Base-by-base conservation (phyloP, 2,329 filamentous ascomycete genomes). In the Huntiella bhutanensis region DNA sequence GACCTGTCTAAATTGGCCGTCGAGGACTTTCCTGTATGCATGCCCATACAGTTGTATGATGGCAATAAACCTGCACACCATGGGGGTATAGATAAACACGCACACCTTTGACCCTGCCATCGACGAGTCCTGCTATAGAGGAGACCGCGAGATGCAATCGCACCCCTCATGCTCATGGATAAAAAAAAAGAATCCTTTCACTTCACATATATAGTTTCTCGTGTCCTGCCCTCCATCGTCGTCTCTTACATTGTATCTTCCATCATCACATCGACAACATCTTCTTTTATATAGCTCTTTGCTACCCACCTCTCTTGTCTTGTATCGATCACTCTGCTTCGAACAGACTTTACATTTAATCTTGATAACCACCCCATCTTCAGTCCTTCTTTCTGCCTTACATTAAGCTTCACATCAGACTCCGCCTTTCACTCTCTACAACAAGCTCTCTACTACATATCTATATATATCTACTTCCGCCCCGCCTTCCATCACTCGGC, bases 231-330 rank as follows among this genome's bases (percentile, higher is more conserved):
- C 37, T 41, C 45, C 35, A 16, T 28, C 40, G 10, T 40, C 28
- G 19, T 17, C 37, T 46, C 35, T 34, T 22, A 34, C 32, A 34
- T 33, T 33, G 33, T 46, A 7, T 41, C 15, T 32, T 41, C 35
- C 45, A 46, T 22, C 45, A 46, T 28, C 45, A 40, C 22, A 28
- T 34, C 40, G 33, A 13, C 22, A 46, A 35, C 45, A 41, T 41
- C 45, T 46, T 46, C 35, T 45, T 46, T 28, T 46, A 17, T 46
- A 41, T 46, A 46, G 41, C 22, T 41, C 15, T 28, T 22, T 19
- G 15, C 45, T 46, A 28, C 22, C 22, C 22, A 28, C 22, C 22
- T 28, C 22, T 28, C 22, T 28, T 6, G 22, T 28, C 22, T 28
- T 28, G 22, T 28, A 28, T 28, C 22, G 22, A 28, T 28, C 22